A percentile compares a stretch with the other conserved stretches of the same genome.
Conservation (phyloP, 1,284 basidiomycete genomes). For the Inonotus obliquus region DNA sequence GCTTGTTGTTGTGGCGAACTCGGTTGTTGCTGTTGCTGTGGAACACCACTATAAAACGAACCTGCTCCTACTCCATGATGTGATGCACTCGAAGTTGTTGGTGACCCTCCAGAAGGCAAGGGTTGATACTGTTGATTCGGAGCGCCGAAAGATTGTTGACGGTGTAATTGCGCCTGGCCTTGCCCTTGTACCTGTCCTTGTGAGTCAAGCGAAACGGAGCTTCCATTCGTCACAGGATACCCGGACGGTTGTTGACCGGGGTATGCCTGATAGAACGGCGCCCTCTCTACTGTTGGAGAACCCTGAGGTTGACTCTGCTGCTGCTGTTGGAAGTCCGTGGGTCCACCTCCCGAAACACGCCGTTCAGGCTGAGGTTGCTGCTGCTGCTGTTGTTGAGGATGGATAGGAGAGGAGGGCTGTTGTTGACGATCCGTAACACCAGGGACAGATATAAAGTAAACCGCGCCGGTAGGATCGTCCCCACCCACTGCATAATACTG, state of each 20-base stretch:
- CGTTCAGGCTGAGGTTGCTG: constrained; percentile 1
- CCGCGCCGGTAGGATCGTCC: constrained; percentile 58
- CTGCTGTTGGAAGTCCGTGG: constrained; percentile 14
- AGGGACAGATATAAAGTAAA: constrained; percentile 72
- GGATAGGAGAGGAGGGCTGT: constrained; percentile 17
- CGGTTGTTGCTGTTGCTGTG: neutral
- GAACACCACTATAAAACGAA: constrained; percentile 7
- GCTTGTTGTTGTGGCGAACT: constrained; percentile 9
- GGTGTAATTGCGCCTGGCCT: too few species aligned
- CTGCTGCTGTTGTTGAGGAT: constrained; percentile 14
- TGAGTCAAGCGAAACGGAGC: neutral
- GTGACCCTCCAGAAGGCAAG: neutral
- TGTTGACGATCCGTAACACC: constrained; percentile 49
- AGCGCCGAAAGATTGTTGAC: neutral
- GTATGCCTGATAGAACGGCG: constrained; percentile 6
- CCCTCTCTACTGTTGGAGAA: constrained; percentile 4
- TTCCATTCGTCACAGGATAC: constrained; percentile 7
- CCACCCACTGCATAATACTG: constrained; percentile 75
- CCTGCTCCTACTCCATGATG: neutral
- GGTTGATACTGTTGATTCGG: constrained; percentile 1
- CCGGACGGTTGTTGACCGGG: neutral
- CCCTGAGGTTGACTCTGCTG: constrained; percentile 4
- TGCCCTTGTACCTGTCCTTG: neutral
- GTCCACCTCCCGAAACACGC: neutral
- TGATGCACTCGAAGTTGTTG: constrained; percentile 2